Evolutionary conservation across 2,329 filamentous ascomycete genomes (phyloP).

Genomic region (Exophiala sp.): DNA sequence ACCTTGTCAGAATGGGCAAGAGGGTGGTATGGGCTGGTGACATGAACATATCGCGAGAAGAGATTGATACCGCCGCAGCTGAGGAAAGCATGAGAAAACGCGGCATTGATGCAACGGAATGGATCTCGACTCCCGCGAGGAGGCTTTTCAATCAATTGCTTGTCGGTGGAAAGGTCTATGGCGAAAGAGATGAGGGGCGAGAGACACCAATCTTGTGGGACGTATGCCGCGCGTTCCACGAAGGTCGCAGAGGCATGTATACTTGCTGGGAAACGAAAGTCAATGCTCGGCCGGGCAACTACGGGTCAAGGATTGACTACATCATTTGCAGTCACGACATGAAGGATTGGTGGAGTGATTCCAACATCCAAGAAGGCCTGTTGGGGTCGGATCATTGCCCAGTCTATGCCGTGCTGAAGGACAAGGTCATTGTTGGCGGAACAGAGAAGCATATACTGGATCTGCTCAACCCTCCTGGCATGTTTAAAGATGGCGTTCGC

Average conservation of each 20-base stretch:
- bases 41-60: slow-evolving; percentile 67
- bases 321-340: slow-evolving; percentile 75
- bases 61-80: slow-evolving; percentile 70
- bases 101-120: slow-evolving; percentile 62
- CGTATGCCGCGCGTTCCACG: slow-evolving; percentile 74
- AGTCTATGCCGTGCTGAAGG: slow-evolving; percentile 69
- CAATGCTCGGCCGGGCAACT: slow-evolving; percentile 93
- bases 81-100: slow-evolving; percentile 66
- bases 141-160: slow-evolving; percentile 83
- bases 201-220: slow-evolving; percentile 74
- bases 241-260: slow-evolving; percentile 79
- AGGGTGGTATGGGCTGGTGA: slow-evolving; percentile 81
- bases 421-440: slow-evolving; percentile 51
- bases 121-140: slow-evolving; percentile 64
- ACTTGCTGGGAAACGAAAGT: slow-evolving; percentile 95
- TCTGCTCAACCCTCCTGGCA: slow-evolving; percentile 68
- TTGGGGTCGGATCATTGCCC: slow-evolving; percentile 96
- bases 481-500: slow-evolving; percentile 63
- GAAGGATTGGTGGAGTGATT: slow-evolving; percentile 69
- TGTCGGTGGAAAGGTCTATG: slow-evolving; percentile 62
- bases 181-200: slow-evolving; percentile 61
- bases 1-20: slow-evolving; percentile 73
- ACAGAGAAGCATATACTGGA: slow-evolving; percentile 56
- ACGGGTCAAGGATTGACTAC: slow-evolving; percentile 88
- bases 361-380: slow-evolving; percentile 87